Conservation (phyloP, 352 stramenopile genomes). For the Globisporangium abappressorium region DNA sequence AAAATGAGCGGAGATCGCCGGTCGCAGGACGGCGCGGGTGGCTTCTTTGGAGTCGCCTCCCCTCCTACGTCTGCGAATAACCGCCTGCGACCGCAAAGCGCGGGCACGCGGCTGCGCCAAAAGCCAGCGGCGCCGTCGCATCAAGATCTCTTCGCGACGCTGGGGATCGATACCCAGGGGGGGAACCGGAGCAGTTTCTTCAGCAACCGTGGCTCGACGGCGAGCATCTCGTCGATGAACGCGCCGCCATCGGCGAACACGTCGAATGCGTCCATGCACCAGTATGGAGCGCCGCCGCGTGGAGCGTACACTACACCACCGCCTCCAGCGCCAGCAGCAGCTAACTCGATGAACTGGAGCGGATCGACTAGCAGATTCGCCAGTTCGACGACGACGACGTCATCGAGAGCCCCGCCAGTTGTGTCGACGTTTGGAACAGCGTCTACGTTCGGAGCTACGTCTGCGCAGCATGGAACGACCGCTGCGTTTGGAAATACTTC, state of each 20-base stretch:
- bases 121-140: constrained; percentile 36
- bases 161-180: constrained; percentile 37
- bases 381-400: background rate
- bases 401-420: constrained; percentile 3
- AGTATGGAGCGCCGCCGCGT: constrained; percentile 12
- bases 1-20: constrained; percentile 18
- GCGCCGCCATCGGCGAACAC: constrained; percentile 10
- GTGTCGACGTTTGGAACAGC: constrained; percentile 5
- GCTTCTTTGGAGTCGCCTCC: constrained; percentile 16
- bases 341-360: constrained; percentile 17
- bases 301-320: constrained; percentile 3
- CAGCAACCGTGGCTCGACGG: constrained; percentile 20
- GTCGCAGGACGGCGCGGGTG: constrained; percentile 11
- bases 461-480: background rate
- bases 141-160: constrained; percentile 55
- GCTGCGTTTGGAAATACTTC: constrained; percentile 4
- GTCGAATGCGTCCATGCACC: constrained; percentile 14
- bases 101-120: constrained; percentile 56
- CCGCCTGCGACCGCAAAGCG: constrained; percentile 41
- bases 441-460: background rate
- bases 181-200: constrained; percentile 27
- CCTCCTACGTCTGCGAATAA: constrained; percentile 4
- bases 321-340: constrained; percentile 10
- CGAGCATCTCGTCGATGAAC: constrained; percentile 18
- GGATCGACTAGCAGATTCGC: constrained; percentile 15